Percentiles rank a stretch among this genome's conserved stretches.
Conservation (phyloP, 2,329 filamentous ascomycete species). For the Claviceps citrina region DNA sequence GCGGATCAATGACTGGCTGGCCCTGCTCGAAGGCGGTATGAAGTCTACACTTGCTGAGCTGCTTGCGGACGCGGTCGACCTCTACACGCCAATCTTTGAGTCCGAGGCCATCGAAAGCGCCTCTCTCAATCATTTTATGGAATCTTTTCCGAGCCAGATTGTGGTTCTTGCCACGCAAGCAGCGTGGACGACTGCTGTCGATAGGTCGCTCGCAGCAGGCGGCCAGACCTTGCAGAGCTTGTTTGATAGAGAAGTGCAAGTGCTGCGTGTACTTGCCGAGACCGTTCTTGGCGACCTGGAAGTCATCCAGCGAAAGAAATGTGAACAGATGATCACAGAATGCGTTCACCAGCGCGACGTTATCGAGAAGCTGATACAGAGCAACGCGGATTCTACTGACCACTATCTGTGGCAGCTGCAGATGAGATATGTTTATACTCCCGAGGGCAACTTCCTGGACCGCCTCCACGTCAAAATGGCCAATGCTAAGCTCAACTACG, state of each 20-base stretch:
- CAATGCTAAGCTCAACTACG: constrained; percentile 87
- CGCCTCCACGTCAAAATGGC: constrained; percentile 91
- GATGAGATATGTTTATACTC: constrained; percentile 87
- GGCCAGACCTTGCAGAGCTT: constrained; percentile 54
- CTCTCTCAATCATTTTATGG: constrained; percentile 66
- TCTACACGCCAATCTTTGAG: constrained; percentile 66
- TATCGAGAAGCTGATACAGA: constrained; percentile 69
- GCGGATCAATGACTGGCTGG: constrained; percentile 98
- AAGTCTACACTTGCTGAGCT: constrained; percentile 85
- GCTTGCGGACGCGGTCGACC: constrained; percentile 68
- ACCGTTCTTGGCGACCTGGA: constrained; percentile 84
- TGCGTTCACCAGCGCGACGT: constrained; percentile 94
- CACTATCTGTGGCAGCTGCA: constrained; percentile 90
- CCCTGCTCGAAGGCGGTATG: constrained; percentile 82
- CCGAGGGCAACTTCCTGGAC: constrained; percentile 66
- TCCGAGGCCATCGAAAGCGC: constrained; percentile 53
- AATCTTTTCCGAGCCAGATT: constrained; percentile 77
- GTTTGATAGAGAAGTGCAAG: constrained; percentile 68
- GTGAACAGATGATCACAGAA: constrained; percentile 95
- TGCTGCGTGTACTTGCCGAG: constrained; percentile 71
- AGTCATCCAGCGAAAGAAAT: constrained; percentile 81
- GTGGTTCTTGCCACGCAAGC: constrained; percentile 89
- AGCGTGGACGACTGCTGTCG: constrained; percentile 81
- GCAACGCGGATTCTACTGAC: constrained; percentile 56
- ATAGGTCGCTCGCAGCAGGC: constrained; percentile 57